Percentiles rank a stretch among this genome's conserved stretches.
These are phyloP conservation scores for Rhodotorula kratochvilovae DNA, from an alignment of 768 basidiomycete species.

Conservation along the genomic window DNA sequence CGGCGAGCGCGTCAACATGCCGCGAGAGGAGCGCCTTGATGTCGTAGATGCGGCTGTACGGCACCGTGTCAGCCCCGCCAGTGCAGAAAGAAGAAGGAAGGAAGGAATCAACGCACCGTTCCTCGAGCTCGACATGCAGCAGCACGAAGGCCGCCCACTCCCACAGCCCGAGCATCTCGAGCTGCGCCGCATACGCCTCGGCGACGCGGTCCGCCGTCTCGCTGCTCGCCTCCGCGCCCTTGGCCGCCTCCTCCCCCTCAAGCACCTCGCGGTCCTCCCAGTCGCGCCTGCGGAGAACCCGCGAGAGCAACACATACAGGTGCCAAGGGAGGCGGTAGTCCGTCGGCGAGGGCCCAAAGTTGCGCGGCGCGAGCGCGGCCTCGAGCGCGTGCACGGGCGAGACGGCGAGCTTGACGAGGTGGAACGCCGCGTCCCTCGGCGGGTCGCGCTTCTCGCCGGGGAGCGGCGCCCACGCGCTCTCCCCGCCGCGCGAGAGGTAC, in stretches of 20 bases:
- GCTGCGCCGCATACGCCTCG: constrained; percentile 75
- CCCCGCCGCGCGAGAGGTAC: constrained; percentile 29
- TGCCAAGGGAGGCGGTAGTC: constrained; percentile 89
- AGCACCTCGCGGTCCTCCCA: constrained; percentile 70
- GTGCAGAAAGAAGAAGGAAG: background rate
- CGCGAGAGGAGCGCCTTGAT: constrained; percentile 75
- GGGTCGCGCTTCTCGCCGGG: constrained; percentile 30
- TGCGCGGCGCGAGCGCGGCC: constrained; percentile 62
- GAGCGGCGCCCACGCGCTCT: background rate
- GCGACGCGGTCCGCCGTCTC: constrained; percentile 77
- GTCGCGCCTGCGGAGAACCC: constrained; percentile 75
- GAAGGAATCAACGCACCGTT: constrained; percentile 58
- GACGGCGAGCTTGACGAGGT: constrained; percentile 70
- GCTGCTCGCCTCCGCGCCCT: constrained; percentile 53
- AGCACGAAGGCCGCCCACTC: constrained; percentile 84
- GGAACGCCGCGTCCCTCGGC: constrained; percentile 65
- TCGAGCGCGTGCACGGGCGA: constrained; percentile 65
- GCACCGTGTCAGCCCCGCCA: background rate
- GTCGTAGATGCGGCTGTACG: constrained; percentile 67
- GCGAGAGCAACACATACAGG: constrained; percentile 77
- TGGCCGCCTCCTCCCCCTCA: constrained; percentile 57
- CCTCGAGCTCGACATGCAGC: constrained; percentile 74
- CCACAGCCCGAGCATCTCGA: constrained; percentile 74
- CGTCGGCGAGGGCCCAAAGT: constrained; percentile 67
- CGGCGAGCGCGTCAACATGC: constrained; percentile 44